These are phyloP conservation scores for Fusarium sulawesiense DNA, from an alignment of 2,329 filamentous ascomycete genomes.

Conservation along the genomic window DNA sequence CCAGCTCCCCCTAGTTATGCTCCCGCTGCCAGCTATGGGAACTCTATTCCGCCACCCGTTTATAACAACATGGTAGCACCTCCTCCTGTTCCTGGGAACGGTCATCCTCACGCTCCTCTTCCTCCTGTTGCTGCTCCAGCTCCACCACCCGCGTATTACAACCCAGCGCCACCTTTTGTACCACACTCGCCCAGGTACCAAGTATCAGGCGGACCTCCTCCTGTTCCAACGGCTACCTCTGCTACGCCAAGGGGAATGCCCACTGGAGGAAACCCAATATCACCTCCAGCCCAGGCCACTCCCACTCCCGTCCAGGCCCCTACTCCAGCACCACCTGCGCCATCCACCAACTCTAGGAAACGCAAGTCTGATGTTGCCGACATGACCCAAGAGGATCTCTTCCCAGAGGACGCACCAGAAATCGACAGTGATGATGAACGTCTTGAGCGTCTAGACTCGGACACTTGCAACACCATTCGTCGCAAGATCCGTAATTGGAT, in stretches of 20 bases:
- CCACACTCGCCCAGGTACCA: constrained; percentile 3
- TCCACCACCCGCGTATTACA: constrained; percentile 13
- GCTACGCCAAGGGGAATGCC: neutral
- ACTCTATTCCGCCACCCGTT: neutral
- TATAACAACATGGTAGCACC: neutral
- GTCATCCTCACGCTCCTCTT: neutral
- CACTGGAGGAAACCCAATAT: neutral
- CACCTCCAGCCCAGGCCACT: neutral
- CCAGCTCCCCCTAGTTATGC: neutral
- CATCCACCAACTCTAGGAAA: constrained; percentile 29
- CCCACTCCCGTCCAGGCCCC: neutral
- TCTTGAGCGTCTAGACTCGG: constrained; percentile 10
- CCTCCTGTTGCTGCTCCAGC: neutral
- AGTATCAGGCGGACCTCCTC: neutral
- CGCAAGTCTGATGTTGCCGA: constrained; percentile 40
- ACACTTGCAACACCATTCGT: constrained; percentile 44
- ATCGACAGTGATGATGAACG: constrained; percentile 39
- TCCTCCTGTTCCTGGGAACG: neutral
- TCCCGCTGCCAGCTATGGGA: neutral
- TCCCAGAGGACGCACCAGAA: constrained; percentile 33
- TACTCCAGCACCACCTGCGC: neutral
- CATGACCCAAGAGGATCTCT: constrained; percentile 32
- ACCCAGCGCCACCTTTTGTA: constrained; percentile 25
- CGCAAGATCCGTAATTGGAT: constrained; percentile 43
- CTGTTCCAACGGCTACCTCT: neutral